Percentiles rank a stretch among this genome's conserved stretches.
phyloP scores from a whole-genome alignment of 257 asterid species.

The Ehretia macrophylla region DNA sequence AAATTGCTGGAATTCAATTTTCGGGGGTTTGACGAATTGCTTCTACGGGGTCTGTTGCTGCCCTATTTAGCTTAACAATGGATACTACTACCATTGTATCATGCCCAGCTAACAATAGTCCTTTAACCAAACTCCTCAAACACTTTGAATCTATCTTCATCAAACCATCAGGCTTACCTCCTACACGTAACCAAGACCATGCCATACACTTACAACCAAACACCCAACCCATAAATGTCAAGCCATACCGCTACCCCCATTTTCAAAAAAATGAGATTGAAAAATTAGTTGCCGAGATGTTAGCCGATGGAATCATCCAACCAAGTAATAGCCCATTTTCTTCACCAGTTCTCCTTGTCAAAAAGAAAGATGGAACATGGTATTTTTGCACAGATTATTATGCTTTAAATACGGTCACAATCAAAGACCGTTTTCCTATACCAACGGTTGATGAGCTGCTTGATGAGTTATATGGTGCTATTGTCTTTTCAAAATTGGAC shows the following conservation, averaged over 20 bases:
- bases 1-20: not conserved
- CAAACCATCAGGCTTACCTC: not conserved
- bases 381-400: not conserved
- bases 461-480: not conserved
- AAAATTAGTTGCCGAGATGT: not conserved
- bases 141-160: not conserved
- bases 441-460: not conserved
- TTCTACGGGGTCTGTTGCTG: not conserved
- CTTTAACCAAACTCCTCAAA: not conserved
- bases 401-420: not conserved
- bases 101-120: not conserved
- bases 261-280: slow-evolving; percentile 5
- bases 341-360: not conserved
- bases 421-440: not conserved
- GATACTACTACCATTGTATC: not conserved
- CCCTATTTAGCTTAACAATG: not conserved
- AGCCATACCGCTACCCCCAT: not conserved
- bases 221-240: not conserved
- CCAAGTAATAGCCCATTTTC: slow-evolving; percentile 7
- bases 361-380: not conserved
- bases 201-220: not conserved
- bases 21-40: not conserved
- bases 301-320: not conserved
- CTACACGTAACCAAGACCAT: not conserved
- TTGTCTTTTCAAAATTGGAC: not conserved